These are phyloP conservation scores for Cudoniella acicularis DNA, from an alignment of 495 filamentous ascomycete genomes.

Conservation along the genomic window DNA sequence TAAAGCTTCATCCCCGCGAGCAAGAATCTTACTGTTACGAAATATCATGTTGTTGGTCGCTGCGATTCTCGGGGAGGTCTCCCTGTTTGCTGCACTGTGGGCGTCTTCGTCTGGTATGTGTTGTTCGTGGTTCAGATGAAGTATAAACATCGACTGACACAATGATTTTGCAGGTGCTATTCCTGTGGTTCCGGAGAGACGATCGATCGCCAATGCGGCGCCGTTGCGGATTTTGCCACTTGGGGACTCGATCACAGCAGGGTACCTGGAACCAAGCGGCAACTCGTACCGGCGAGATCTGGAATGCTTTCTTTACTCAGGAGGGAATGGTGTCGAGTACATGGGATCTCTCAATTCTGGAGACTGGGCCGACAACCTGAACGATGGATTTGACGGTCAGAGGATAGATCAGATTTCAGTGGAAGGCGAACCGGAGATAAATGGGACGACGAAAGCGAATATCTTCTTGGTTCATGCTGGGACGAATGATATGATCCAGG, in stretches of 20 bases:
- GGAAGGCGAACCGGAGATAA: slow-evolving; percentile 25
- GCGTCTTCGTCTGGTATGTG: too few relatives aligned
- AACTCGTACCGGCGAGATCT: slow-evolving; percentile 41
- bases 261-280: neutral
- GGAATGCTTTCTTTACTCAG: slow-evolving; percentile 28
- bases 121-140: too few relatives aligned
- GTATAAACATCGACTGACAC: too few relatives aligned
- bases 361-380: neutral
- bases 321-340: slow-evolving; percentile 28
- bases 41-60: too few relatives aligned
- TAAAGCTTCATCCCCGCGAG: too few relatives aligned
- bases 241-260: neutral
- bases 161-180: too few relatives aligned
- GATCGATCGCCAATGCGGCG: neutral
- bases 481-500: slow-evolving; percentile 37
- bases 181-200: too few relatives aligned
- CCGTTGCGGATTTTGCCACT: neutral
- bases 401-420: slow-evolving; percentile 26
- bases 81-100: too few relatives aligned
- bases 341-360: neutral
- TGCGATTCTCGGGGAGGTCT: too few relatives aligned
- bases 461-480: slow-evolving; percentile 40
- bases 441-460: slow-evolving; percentile 28
- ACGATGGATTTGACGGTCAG: slow-evolving; percentile 8
- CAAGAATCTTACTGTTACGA: too few relatives aligned